Evolutionary conservation across 2,329 filamentous ascomycete genomes (phyloP), one percentile per base, ranked within the genome.

Genomic region (Grosmannia penicillata): DNA sequence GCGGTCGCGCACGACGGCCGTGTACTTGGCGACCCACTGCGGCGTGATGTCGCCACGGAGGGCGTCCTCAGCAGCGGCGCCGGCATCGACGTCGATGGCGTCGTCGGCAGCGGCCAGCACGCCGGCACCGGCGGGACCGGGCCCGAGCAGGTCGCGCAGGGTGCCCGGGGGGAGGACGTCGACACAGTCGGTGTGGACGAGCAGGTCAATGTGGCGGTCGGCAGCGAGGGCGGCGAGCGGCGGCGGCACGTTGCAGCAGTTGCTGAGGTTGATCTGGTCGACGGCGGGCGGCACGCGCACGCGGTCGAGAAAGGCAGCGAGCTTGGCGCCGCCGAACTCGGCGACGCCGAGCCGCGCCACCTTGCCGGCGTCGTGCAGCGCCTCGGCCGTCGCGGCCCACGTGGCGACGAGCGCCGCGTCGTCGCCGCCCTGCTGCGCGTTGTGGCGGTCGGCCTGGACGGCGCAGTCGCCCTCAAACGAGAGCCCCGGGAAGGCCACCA

Each of bases 21-120:
- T 95, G 56, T 98, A 98, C 56, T 96, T 93, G 48, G 89, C 80
- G 22, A 96, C 91, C 89, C 91, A 98, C 55, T 89, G 78, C 22
- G 91, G 87, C 42, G 75, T 72, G 35, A 96, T 70, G 47, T 94
- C 77, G 5, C 85, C 87, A 48, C 71, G 67, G 41, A 93, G 62
- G 1, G 82, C 80, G n/a, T n/a, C n/a, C 45, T 45, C 55, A 52
- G 41, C 47, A 57, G 46, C 65, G 9, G 6, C 27, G 1, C 7
- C 15, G 4, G 31, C 9, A 6, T 5, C 25, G 6, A 11, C 63
- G 6, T 62, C 59, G 1, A 51, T 52, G 3, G 32, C 41, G 10
- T 11, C 30, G 7, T 18, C n/a, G 6, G 23, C 29, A 7, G 43
- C 45, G 6, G 79, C 78, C 42, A 95, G 63, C 9, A 95, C 70